These are phyloP conservation scores for Fraxinus platypoda DNA, from an alignment of 305 asterid genomes.

Conservation along the genomic window DNA sequence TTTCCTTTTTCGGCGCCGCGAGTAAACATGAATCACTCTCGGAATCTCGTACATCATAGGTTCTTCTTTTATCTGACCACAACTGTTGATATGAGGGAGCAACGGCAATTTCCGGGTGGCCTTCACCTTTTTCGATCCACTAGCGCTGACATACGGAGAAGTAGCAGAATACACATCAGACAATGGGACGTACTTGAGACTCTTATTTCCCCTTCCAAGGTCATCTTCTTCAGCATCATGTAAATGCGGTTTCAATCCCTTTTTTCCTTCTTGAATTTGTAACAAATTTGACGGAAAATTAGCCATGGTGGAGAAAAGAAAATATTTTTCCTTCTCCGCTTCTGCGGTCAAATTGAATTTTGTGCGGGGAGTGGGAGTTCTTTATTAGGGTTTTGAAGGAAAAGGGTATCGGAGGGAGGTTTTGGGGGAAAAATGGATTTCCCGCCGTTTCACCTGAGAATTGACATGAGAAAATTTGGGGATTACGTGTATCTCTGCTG, in stretches of 20 bases:
- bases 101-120: conserved; percentile 47
- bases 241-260: conserved; percentile 31
- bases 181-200: conserved; percentile 66
- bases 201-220: conserved; percentile 41
- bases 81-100: conserved; percentile 24
- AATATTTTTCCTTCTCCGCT: conserved; percentile 21
- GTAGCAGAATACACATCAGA: conserved; percentile 94
- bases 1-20: conserved; percentile 55
- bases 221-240: conserved; percentile 53
- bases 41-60: conserved; percentile 15
- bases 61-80: conserved; percentile 31
- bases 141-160: conserved; percentile 59
- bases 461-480: conserved; percentile 11
- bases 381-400: conserved; percentile 46
- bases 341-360: not conserved
- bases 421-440: conserved; percentile 30
- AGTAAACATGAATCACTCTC: conserved; percentile 45
- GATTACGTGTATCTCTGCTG: not conserved
- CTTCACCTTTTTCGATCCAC: conserved; percentile 78
- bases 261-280: conserved; percentile 25
- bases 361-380: conserved; percentile 9
- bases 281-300: conserved; percentile 33
- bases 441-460: conserved; percentile 50
- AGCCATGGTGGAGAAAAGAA: conserved; percentile 24
- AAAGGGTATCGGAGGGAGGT: conserved; percentile 1